Base-by-base conservation (phyloP, 495 filamentous ascomycete species). In the Bathelium albidoporum region DNA sequence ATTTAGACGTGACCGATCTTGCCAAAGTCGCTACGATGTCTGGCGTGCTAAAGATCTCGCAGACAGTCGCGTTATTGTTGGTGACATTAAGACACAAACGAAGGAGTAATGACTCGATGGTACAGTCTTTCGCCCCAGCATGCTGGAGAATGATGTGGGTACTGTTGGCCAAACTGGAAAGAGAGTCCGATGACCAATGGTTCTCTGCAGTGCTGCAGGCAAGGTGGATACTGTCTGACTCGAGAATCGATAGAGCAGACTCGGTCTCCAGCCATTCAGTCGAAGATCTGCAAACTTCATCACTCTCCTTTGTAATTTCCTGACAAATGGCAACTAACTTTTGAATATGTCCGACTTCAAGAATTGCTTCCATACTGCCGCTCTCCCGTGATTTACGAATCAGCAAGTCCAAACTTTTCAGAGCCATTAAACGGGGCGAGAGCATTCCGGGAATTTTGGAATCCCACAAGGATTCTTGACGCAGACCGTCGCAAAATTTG, bases 61-160 rank as follows among this genome's bases (percentile, higher is more conserved):
- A 90, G 32, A 89, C 82, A 16, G 76, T 75, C 1, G 81, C 70
- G 62, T 88, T 89, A 68, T 89, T 89, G 75, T 97, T 96, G 18
- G 91, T 94, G 18, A 93, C 76, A 74, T 97, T 97, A 67, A 97
- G 79, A 53, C 86, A 82, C 29, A 97, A 83, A 61, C 89, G 85
- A 58, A 95, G 77, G 4, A 70, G 65, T 11, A 71, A 60, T 9
- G 24, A 55, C 24, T 55, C 49, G 24, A 29, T 55, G 49, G 2
- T 55, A 5, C 49, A 9, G 49, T n/a, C n/a, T n/a, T n/a, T n/a
- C n/a, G n/a, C n/a, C n/a, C n/a, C n/a, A n/a, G n/a, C n/a, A n/a
- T n/a, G n/a, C n/a, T n/a, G n/a, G n/a, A n/a, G n/a, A n/a, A n/a
- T n/a, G n/a, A n/a, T n/a, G n/a, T n/a, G n/a, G n/a, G n/a, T n/a